phyloP scores from a whole-genome alignment of 495 filamentous ascomycete species.

The Hypoxylon cercidicola region DNA sequence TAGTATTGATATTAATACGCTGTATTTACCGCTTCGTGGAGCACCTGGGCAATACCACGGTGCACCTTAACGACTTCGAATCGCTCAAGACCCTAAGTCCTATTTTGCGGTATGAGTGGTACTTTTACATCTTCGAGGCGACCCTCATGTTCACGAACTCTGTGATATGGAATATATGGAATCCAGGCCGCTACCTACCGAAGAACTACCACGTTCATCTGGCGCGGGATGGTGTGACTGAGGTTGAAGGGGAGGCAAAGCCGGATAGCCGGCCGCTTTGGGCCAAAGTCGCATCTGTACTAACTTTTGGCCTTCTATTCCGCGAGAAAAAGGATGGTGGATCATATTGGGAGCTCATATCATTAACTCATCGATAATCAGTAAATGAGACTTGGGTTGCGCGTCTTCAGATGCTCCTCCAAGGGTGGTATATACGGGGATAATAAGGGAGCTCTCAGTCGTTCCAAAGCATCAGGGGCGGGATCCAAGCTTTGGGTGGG shows the following conservation, averaged over 20 bases:
- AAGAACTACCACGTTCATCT: slow-evolving; percentile 40
- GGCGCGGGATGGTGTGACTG: slow-evolving; percentile 38
- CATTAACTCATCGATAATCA: no score
- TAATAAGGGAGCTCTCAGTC: no score
- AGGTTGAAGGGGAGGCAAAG: slow-evolving; percentile 30
- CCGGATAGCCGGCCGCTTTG: slow-evolving; percentile 38
- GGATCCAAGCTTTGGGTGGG: no score
- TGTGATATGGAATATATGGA: slow-evolving; percentile 47
- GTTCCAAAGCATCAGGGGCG: no score
- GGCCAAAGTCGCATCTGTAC: slow-evolving; percentile 33
- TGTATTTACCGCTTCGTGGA: slow-evolving; percentile 50
- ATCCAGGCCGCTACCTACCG: slow-evolving; percentile 47
- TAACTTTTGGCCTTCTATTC: slow-evolving; percentile 46
- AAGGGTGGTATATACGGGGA: no score
- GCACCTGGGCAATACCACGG: slow-evolving; percentile 41
- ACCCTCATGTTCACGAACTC: slow-evolving; percentile 49
- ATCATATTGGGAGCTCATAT: no score
- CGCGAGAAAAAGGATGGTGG: slow-evolving; percentile 16
- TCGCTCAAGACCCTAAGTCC: slow-evolving; percentile 41
- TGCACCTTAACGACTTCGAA: slow-evolving; percentile 30
- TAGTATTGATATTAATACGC: slow-evolving; percentile 45
- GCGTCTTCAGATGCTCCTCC: no score
- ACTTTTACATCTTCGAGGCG: slow-evolving; percentile 51
- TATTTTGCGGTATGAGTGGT: slow-evolving; percentile 47
- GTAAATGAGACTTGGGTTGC: no score